Percentiles rank a stretch among this genome's conserved stretches.
These are phyloP conservation scores for Lenwebbia sp. DNA, from an alignment of 345 rosid species.

Conservation along the genomic window DNA sequence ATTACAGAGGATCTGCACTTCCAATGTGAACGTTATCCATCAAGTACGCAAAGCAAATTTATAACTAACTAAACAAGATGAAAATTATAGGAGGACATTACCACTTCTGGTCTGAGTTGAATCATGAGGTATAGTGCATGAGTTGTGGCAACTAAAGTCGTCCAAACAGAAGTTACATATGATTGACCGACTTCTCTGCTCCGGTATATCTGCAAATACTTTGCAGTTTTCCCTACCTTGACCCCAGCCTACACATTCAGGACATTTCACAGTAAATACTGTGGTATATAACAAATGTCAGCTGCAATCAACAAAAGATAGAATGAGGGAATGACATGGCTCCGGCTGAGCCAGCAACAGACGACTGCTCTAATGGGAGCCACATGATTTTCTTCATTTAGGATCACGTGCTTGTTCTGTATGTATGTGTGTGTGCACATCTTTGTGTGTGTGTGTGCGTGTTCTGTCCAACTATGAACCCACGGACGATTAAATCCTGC, in stretches of 20 bases:
- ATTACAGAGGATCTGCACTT: constrained; percentile 64
- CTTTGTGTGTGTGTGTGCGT: accelerated
- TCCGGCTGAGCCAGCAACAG: not conserved
- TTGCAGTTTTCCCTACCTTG: constrained; percentile 27
- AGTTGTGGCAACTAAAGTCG: constrained; percentile 52
- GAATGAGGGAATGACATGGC: not conserved
- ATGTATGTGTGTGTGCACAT: constrained; percentile 23
- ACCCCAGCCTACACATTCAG: not conserved
- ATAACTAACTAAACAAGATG: not conserved
- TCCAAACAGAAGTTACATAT: constrained; percentile 73
- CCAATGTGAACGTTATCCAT: not conserved
- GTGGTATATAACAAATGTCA: not conserved
- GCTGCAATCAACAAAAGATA: not conserved
- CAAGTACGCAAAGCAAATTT: not conserved
- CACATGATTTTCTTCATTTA: not conserved
- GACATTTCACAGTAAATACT: not conserved
- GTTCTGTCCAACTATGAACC: not conserved
- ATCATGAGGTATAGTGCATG: constrained; percentile 72
- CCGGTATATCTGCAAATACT: constrained; percentile 58
- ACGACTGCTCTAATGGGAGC: accelerated
- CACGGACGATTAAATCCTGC: not conserved
- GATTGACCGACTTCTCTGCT: constrained; percentile 94
- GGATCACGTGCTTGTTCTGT: not conserved
- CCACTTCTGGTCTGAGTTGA: constrained; percentile 76
- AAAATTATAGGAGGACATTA: constrained; percentile 7